Base-by-base conservation (phyloP, 805 yeast genomes). In the Candida pini region DNA sequence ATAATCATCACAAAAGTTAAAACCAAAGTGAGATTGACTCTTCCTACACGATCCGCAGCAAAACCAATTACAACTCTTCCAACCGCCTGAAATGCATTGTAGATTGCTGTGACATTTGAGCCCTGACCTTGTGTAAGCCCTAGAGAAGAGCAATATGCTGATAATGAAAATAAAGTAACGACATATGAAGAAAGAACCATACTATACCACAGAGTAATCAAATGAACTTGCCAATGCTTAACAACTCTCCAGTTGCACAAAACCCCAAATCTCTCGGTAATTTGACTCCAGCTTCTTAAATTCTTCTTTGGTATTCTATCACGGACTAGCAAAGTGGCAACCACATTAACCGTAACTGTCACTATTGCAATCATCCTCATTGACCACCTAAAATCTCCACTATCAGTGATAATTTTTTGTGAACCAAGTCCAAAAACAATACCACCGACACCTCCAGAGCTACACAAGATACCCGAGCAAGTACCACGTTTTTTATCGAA, bases 1-100 rank as follows among this genome's bases (percentile, higher is more conserved):
- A 71, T 42, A 4, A 62, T 41, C 31, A 65, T 47, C 6, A 64
- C 47, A 5, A 49, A 16, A 1, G 69, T 58, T 3, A 66, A 53
- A 6, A 51, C 28, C 7, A 63, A 47, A 9, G 73, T 57, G 18
- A 66, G 53, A 44, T 73, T 73, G 4, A 68, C 59, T 40, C 76
- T 58, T 2, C 80, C 79, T 33, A 55, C 51, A 28, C 52, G 51
- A 36, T 72, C 78, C 19, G 74, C 69, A 1, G 58, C 26, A 3
- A 63, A 40, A 1, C 79, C 79, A 50, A 71, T 68, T n/a, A 48
- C 6, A 3, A 74, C 70, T 45, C 80, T 61, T 2, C 78, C 78
- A 15, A 71, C 33, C 6, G 64, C 57, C 47, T 73, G 79, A 2
- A 66, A 63, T 12, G 66, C 62, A 43, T 70, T 72, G 40, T 71